phyloP scores from a whole-genome alignment of 2,329 filamentous ascomycete genomes.

The Diplodia corticola region DNA sequence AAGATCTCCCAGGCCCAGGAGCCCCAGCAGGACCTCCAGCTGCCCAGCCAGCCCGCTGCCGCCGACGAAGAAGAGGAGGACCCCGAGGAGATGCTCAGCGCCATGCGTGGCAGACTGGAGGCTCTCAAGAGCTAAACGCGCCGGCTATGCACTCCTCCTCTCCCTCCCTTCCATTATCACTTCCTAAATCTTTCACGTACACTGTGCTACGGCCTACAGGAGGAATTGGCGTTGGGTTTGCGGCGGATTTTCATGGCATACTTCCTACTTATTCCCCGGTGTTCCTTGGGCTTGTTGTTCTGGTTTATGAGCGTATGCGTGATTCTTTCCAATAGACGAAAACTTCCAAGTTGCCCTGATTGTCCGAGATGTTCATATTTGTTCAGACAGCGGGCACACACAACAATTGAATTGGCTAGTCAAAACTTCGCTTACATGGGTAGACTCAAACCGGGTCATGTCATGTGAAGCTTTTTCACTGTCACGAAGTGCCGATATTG shows the following conservation, averaged over 20 bases:
- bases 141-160: too few species aligned
- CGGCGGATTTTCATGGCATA: conserved; percentile 5
- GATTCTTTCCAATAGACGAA: conserved; percentile 8
- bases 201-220: background rate
- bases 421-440: background rate
- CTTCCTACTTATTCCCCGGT: conserved; percentile 6
- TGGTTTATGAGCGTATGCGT: background rate
- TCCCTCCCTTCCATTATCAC: background rate
- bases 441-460: background rate
- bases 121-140: conserved; percentile 75
- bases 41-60: conserved; percentile 54
- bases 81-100: conserved; percentile 84
- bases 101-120: conserved; percentile 90
- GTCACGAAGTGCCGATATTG: background rate
- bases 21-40: conserved; percentile 52
- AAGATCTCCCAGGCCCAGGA: conserved; percentile 65
- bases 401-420: background rate
- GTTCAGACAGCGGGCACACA: background rate
- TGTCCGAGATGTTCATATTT: background rate
- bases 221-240: conserved; percentile 16
- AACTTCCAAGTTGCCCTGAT: background rate
- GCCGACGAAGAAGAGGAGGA: conserved; percentile 78
- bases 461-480: background rate
- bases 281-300: background rate
- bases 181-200: background rate